phyloP scores from a whole-genome alignment of 2,329 filamentous ascomycete species.

The Ceratocystis ficicola region DNA sequence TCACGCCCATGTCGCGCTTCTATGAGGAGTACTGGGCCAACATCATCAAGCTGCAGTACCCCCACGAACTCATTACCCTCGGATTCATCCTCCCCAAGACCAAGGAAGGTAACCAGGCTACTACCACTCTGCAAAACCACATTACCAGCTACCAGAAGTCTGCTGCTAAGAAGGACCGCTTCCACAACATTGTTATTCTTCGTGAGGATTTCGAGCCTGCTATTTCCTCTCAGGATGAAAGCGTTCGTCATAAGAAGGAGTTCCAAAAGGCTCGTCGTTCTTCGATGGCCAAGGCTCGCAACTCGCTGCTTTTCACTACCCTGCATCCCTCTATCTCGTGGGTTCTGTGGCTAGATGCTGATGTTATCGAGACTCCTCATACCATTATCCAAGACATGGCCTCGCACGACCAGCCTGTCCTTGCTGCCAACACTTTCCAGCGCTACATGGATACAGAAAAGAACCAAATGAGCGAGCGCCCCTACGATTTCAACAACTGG shows the following conservation, averaged over 20 bases:
- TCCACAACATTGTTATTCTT: slow-evolving; percentile 86
- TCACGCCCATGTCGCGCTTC: slow-evolving; percentile 87
- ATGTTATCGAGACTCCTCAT: slow-evolving; percentile 78
- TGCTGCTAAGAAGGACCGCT: slow-evolving; percentile 66
- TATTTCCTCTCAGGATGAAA: slow-evolving; percentile 66
- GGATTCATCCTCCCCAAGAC: slow-evolving; percentile 95
- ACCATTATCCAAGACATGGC: slow-evolving; percentile 86
- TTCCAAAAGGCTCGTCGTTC: slow-evolving; percentile 79
- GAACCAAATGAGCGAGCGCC: slow-evolving; percentile 59
- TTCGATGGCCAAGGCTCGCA: slow-evolving; percentile 86
- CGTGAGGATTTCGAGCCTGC: slow-evolving; percentile 88
- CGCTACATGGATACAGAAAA: slow-evolving; percentile 59
- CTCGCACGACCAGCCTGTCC: slow-evolving; percentile 72
- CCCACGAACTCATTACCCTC: slow-evolving; percentile 85
- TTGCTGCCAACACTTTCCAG: slow-evolving; percentile 94
- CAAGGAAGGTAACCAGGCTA: slow-evolving; percentile 80
- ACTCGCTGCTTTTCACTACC: slow-evolving; percentile 89
- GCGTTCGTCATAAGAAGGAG: slow-evolving; percentile 78
- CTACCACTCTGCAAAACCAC: slow-evolving; percentile 67
- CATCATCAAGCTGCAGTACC: slow-evolving; percentile 68
- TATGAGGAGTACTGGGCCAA: slow-evolving; percentile 96
- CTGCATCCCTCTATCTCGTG: slow-evolving; percentile 82
- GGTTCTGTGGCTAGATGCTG: slow-evolving; percentile 92
- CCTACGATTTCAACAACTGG: slow-evolving; percentile 98
- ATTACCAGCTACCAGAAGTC: slow-evolving; percentile 71